These are phyloP conservation scores for Colletotrichum incanum DNA, from an alignment of 2,329 filamentous ascomycete species.

Conservation along the genomic window DNA sequence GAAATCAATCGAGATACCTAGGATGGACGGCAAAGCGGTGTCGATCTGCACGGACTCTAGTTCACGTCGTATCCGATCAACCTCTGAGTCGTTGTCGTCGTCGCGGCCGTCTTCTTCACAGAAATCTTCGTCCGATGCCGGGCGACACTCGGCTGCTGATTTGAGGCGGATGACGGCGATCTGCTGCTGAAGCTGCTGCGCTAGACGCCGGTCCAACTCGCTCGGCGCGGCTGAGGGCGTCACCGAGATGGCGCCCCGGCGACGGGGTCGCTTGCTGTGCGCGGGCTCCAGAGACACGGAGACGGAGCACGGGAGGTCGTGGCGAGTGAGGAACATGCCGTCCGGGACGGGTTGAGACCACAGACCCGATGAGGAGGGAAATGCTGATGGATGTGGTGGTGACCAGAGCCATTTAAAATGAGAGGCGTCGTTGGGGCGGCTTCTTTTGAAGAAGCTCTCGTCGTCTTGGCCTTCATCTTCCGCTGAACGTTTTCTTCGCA, in stretches of 20 bases:
- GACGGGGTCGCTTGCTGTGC: constrained; percentile 12
- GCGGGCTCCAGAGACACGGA: constrained; percentile 22
- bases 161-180: constrained; percentile 28
- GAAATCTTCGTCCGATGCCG: not conserved
- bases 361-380: constrained; percentile 5
- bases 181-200: constrained; percentile 38
- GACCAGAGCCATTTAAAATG: constrained; percentile 37
- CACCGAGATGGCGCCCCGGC: constrained; percentile 38
- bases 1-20: constrained; percentile 31
- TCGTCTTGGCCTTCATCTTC: constrained; percentile 16
- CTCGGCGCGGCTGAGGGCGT: constrained; percentile 18
- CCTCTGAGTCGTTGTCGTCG: not conserved
- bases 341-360: constrained; percentile 27
- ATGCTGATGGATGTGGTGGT: not conserved
- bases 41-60: constrained; percentile 39
- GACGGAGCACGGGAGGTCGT: constrained; percentile 25
- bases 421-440: not conserved
- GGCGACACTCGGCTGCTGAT: not conserved
- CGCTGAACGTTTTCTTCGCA: constrained; percentile 32
- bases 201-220: constrained; percentile 32
- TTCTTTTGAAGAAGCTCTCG: constrained; percentile 19
- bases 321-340: constrained; percentile 18
- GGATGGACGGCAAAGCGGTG: constrained; percentile 27
- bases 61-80: constrained; percentile 24
- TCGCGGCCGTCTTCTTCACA: not conserved